phyloP scores from a whole-genome alignment of 192 early-diverging fungal genomes.

The Umbelopsis isabellina region DNA sequence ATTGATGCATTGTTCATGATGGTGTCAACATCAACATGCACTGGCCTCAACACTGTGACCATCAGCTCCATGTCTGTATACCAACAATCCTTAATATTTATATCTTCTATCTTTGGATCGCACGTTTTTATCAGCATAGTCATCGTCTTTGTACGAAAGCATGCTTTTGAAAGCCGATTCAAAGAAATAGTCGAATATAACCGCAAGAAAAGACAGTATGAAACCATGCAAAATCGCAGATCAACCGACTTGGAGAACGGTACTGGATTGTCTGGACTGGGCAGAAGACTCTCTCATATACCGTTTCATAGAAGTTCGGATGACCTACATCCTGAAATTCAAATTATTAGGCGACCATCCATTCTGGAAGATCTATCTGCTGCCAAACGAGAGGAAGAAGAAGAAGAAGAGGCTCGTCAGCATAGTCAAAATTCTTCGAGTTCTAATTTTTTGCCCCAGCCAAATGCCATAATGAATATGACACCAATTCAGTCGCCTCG shows the following conservation, averaged over 20 bases:
- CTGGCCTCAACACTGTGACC: conserved; percentile 37
- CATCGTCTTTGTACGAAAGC: conserved; percentile 31
- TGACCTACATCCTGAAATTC: conserved; percentile 5
- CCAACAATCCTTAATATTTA: conserved; percentile 27
- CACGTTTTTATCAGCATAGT: conserved; percentile 26
- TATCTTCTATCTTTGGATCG: conserved; percentile 31
- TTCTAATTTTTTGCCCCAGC: not conserved
- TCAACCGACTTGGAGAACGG: not conserved
- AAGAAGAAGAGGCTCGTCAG: not conserved
- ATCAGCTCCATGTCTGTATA: conserved; percentile 34
- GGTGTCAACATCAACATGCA: conserved; percentile 32
- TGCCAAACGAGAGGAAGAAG: conserved; percentile 5
- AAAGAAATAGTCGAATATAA: conserved; percentile 32
- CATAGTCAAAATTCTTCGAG: not conserved
- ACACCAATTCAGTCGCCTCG: not conserved
- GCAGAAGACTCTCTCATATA: not conserved
- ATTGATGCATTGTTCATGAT: conserved; percentile 40
- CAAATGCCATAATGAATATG: not conserved
- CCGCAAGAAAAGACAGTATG: conserved; percentile 2
- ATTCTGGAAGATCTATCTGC: conserved; percentile 8
- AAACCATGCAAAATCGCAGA: not conserved
- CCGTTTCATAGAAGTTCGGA: not conserved
- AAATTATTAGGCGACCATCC: not conserved
- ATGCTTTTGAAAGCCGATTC: conserved; percentile 39
- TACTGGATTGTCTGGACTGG: not conserved